Evolutionary conservation across 2,329 filamentous ascomycete species (phyloP), one percentile per base, ranked within the genome.

Genomic region (Nemania serpens): DNA sequence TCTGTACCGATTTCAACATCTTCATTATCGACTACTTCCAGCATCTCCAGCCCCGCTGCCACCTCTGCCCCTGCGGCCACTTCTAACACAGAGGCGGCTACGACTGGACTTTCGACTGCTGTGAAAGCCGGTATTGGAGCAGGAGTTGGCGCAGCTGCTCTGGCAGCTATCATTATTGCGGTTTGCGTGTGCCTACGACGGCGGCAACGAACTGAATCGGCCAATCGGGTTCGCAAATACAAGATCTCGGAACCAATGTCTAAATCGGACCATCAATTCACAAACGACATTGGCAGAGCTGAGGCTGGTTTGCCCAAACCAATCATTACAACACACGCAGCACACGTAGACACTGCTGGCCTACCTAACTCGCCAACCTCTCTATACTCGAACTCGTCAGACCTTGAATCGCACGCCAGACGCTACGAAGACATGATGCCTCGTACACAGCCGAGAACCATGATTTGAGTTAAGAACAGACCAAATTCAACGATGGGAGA

Each of bases 361-460:
- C 66, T 66, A 51, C 39, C 63, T 10, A 58, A 51, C 47, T 69
- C 66, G n/a, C 57, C 65, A 9, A 66, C 64, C 0, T 67, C 68
- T 0, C 43, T 62, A 15, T 66, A 69, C 39, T 68, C 68, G 20
- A 64, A 64, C 9, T 69, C 66, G n/a, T 72, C 70, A n/a, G 68
- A 71, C 34, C 75, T 85, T 45, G 82, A 86, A 65, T 75, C 80
- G 68, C 79, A 80, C 61, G 78, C 82, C 3, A 78, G 81, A 61
- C 78, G 82, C 43, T 86, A 86, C 64, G 84, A 86, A 71, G 84
- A 86, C 64, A 83, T 85, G 82, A 68, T 82, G 20, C 82, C 82
- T 29, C 75, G 82, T 46, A 76, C 79, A 61, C 77, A 80, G 48
- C 84, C 84, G 11, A 75, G 77, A 58, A 68, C 63, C n/a, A 71